Evolutionary conservation across 805 yeast species (phyloP), one percentile per base, ranked within the genome.

Genomic region (Pichia rugopelliculosa): DNA sequence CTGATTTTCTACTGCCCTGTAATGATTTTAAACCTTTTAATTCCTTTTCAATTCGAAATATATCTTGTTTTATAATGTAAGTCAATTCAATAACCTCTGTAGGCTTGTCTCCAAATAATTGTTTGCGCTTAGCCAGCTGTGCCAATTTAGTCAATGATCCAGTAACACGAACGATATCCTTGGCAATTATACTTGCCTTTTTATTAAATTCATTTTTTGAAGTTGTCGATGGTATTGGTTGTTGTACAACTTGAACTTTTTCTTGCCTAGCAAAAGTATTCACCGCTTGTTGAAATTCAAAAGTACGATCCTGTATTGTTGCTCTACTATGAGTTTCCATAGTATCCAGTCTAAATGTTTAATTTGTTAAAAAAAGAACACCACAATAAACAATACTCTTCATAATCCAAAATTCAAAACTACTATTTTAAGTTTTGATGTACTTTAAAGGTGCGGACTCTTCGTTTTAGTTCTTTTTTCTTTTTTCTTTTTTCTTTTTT

Each of bases 21-120:
- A 48, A 11, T 6, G 39, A 4, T 61, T 83, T 88, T 50, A 84
- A 68, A 47, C 72, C 78, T 57, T 80, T 80, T 54, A 86, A 73
- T 52, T 74, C 75, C 58, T 82, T 80, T 59, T 87, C 95, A 53
- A 93, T 80, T 54, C 80, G 79, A 60, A 89, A 82, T 44, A 93
- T 81, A 59, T 86, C 95, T 64, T 93, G 97, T 53, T 84, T 86
- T 51, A 84, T 82, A 38, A 89, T 83, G 56, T 82, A 86, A 0
- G 99, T 90, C 53, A 93, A 71, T 64, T 93, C 96, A 20, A 90
- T 87, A 53, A 93, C 87, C 61, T 93, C 98, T 15, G 87, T 82
- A 0, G 98, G 97, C 55, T 85, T 82, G 66, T 93, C 99, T 60
- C 90, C 96, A 55, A 93, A 87, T 61, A 91, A 67, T 18, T 96